Conservation (phyloP, 2,329 filamentous ascomycete genomes). For the Seiridium cupressi region DNA sequence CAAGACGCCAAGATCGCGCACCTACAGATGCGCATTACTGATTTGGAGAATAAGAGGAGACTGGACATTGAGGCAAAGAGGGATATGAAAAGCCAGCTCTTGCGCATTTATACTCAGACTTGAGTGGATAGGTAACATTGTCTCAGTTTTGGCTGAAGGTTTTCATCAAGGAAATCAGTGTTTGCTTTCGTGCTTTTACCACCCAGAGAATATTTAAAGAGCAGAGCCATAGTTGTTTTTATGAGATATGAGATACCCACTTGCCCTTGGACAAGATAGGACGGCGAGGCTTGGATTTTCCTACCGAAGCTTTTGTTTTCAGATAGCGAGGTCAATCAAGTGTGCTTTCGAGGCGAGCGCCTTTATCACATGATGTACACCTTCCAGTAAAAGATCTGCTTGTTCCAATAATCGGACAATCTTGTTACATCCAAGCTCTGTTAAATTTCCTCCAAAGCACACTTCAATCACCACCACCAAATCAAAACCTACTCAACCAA, state of each 20-base stretch:
- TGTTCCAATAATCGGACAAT: not conserved
- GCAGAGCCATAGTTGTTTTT: not conserved
- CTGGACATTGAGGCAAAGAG: conserved; percentile 31
- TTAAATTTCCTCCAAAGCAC: too few relatives aligned
- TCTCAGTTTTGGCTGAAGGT: not conserved
- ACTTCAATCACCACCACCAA: too few relatives aligned
- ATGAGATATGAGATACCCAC: not conserved
- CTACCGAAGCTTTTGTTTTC: not conserved
- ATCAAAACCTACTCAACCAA: too few relatives aligned
- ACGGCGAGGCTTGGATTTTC: not conserved
- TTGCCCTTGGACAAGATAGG: too few relatives aligned
- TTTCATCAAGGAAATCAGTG: too few relatives aligned
- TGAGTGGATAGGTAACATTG: not conserved
- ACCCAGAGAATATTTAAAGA: not conserved
- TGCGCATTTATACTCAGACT: conserved; percentile 28
- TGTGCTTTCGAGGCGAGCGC: not conserved
- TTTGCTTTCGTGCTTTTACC: not conserved
- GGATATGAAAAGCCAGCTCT: conserved; percentile 35
- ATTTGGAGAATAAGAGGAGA: conserved; percentile 36
- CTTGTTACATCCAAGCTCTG: not conserved
- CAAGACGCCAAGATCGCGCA: conserved; percentile 50
- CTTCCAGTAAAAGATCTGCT: not conserved
- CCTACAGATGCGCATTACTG: conserved; percentile 34
- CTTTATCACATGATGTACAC: not conserved
- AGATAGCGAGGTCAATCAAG: not conserved